Evolutionary conservation across 1,284 basidiomycete genomes (phyloP).

Genomic region (Sporisorium scitamineum): DNA sequence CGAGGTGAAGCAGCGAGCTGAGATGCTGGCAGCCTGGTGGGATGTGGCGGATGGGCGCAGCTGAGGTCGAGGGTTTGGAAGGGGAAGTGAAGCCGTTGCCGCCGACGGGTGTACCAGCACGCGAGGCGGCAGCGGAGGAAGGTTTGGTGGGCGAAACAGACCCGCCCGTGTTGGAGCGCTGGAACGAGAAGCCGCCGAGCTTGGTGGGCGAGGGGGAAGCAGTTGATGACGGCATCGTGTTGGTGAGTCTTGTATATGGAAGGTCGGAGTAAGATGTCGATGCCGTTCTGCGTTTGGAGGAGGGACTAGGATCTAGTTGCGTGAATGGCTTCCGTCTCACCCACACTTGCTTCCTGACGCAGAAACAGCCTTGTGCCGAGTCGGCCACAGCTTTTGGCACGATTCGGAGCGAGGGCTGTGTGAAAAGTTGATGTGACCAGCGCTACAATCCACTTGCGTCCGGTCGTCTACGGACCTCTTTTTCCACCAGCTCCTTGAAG

Average conservation of each 20-base stretch:
- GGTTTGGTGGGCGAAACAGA: constrained; percentile 41
- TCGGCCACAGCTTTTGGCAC: background rate
- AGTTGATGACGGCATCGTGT: constrained; percentile 30
- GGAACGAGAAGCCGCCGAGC: constrained; percentile 23
- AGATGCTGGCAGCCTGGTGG: constrained; percentile 44
- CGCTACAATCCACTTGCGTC: no score
- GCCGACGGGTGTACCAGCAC: constrained; percentile 31
- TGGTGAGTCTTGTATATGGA: background rate
- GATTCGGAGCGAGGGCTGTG: background rate
- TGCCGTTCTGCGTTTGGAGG: background rate
- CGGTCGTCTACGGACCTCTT: no score
- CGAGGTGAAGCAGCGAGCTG: constrained; percentile 27
- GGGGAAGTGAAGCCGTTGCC: background rate
- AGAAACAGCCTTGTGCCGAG: background rate
- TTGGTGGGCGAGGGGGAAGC: constrained; percentile 33
- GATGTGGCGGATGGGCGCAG: constrained; percentile 18
- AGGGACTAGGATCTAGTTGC: background rate
- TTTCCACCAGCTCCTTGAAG: no score
- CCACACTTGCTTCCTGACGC: background rate
- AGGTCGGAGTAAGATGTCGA: background rate
- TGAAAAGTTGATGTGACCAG: no score
- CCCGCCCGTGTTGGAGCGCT: constrained; percentile 34
- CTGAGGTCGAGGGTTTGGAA: constrained; percentile 1
- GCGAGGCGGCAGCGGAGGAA: constrained; percentile 29
- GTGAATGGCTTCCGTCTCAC: background rate